These are phyloP conservation scores for Sporothrix protearum DNA, from an alignment of 2,329 filamentous ascomycete species.

Conservation along the genomic window DNA sequence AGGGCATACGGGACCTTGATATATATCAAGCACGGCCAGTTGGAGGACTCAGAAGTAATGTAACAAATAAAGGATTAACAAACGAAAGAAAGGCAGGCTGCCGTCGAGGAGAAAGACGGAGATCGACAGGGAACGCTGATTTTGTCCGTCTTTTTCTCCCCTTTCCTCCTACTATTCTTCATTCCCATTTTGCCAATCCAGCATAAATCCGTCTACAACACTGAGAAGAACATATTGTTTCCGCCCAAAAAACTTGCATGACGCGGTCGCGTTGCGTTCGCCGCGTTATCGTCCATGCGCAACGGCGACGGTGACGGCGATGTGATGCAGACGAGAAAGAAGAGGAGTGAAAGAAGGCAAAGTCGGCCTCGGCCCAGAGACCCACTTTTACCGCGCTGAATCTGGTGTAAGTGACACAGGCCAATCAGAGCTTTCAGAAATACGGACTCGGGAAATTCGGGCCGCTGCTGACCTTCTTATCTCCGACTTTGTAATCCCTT, in stretches of 20 bases:
- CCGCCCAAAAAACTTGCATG: not conserved
- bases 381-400: not conserved
- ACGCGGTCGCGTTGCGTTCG: not conserved
- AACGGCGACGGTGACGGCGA: not conserved
- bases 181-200: not conserved
- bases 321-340: not conserved
- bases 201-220: not conserved
- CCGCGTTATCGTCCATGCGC: not conserved
- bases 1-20: not conserved
- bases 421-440: not conserved
- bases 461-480: not conserved
- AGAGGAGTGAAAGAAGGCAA: not conserved
- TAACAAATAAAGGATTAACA: not conserved
- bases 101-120: not conserved
- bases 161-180: not conserved
- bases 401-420: not conserved
- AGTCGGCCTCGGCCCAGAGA: not conserved
- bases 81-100: not conserved
- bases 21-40: not conserved
- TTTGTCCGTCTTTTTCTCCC: not conserved
- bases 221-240: too few species aligned
- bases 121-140: not conserved
- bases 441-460: constrained; percentile 5
- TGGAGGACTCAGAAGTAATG: not conserved
- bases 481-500: not conserved